Conservation (phyloP, 495 filamentous ascomycete genomes). For the Penicillium nucicola region DNA sequence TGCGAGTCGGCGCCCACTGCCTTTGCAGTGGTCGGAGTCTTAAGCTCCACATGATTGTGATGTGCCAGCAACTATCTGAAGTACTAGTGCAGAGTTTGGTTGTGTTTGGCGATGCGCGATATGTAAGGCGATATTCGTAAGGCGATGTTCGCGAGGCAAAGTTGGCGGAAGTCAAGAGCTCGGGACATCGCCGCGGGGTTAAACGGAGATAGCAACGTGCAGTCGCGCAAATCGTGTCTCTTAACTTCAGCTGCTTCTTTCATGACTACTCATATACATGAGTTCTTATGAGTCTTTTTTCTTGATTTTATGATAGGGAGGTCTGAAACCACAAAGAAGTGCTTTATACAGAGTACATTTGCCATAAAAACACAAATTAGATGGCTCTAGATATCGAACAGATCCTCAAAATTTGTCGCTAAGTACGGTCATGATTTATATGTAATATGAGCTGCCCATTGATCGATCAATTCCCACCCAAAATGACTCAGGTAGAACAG, state of each 20-base stretch:
- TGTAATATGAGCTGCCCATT: too few species aligned
- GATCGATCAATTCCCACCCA: neutral
- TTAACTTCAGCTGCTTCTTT: neutral
- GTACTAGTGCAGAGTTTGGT: neutral
- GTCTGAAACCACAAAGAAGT: neutral
- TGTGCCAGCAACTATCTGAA: neutral
- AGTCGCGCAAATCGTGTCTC: neutral
- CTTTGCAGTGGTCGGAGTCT: conserved; percentile 21
- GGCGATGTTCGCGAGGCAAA: neutral
- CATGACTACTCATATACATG: too few species aligned
- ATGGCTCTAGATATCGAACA: too few species aligned
- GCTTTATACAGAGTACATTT: neutral
- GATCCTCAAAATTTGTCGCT: too few species aligned
- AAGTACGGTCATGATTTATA: too few species aligned
- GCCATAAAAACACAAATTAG: too few species aligned
- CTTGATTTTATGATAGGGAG: neutral
- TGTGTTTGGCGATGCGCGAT: neutral
- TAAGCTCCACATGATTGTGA: conserved; percentile 27
- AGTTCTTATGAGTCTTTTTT: too few species aligned
- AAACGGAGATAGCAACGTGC: conserved; percentile 32
- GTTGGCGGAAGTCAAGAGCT: neutral
- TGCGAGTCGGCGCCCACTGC: conserved; percentile 20
- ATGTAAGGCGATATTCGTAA: neutral
- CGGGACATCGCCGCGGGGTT: conserved; percentile 21
- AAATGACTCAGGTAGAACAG: neutral